Base-by-base conservation (phyloP, 306 rosid species). In the Glycine latifolia region DNA sequence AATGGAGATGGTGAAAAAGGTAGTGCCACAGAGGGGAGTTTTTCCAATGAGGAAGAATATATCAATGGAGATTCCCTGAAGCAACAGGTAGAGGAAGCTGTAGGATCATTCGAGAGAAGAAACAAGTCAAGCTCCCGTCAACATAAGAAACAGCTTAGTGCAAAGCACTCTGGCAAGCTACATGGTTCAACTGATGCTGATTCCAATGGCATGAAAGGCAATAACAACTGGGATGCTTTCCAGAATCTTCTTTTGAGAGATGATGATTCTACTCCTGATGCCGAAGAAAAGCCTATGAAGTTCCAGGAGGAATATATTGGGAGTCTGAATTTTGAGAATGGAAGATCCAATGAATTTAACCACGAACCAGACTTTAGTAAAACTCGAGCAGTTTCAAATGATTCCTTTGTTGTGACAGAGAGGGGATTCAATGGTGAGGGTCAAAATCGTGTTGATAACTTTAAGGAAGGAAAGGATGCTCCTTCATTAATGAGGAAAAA, bases 211-310 rank as follows among this genome's bases (percentile, higher is more conserved):
- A 69, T 71, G 26, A 93, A 92, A 81, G 85, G 78, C 66, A 88
- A 80, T 69, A 77, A 87, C 82, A 82, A 81, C 84, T 96, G 99
- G 99, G 92, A 79, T 86, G 91, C 98, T 89, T 96, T 96, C 86
- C 98, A 96, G 82, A 90, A 86, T 87, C 94, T 96, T 88, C 94
- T 96, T 70, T 61, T 93, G 90, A 82, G 92, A 75, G 97, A 95
- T 44, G 86, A 91, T 41, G 97, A 89, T 79, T 69, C 92, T 1
- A 71, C 79, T 85, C 63, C 26, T 55, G 88, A 46, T 60, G 67
- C 76, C n/a, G 90, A 89, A 76, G 71, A 83, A 33, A 62, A 80
- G 71, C 75, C 85, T 20, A 39, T 74, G 17, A 88, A 77, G 62
- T 71, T 88, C 79, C 83, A 86, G 78, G 92, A 85, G 65, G 93